These are phyloP conservation scores for Heterobasidion annosum DNA, from an alignment of 1,284 basidiomycete species.

Conservation along the genomic window DNA sequence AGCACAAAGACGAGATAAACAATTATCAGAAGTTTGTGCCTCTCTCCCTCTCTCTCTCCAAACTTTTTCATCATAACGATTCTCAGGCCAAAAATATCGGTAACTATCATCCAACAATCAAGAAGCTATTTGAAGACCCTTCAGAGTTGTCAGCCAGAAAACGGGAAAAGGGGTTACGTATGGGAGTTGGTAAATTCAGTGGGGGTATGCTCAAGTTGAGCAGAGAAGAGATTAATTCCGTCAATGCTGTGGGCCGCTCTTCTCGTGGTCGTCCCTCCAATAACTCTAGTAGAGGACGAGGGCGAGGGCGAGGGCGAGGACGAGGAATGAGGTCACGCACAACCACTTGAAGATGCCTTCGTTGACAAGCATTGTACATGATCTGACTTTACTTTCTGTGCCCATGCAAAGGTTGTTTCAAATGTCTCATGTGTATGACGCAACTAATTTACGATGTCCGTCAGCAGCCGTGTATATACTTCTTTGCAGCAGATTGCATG, in stretches of 20 bases:
- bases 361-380: too few species aligned
- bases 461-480: too few species aligned
- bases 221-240: slow-evolving; percentile 44
- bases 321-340: too few species aligned
- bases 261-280: background rate
- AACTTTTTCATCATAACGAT: background rate
- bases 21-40: slow-evolving; percentile 55
- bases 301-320: background rate
- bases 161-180: slow-evolving; percentile 54
- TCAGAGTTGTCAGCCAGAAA: slow-evolving; percentile 28
- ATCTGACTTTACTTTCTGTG: too few species aligned
- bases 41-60: slow-evolving; percentile 1
- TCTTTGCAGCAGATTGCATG: too few species aligned
- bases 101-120: slow-evolving; percentile 71
- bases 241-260: slow-evolving; percentile 14
- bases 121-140: slow-evolving; percentile 48
- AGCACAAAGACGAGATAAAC: slow-evolving; percentile 38
- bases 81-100: slow-evolving; percentile 66
- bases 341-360: too few species aligned
- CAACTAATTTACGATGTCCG: too few species aligned
- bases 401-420: too few species aligned
- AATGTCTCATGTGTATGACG: too few species aligned
- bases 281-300: background rate
- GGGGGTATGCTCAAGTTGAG: slow-evolving; percentile 59
- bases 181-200: slow-evolving; percentile 72